Evolutionary conservation across 345 rosid species (phyloP), one percentile per base, ranked within the genome.

Genomic region (Aquilaria yunnanensis): DNA sequence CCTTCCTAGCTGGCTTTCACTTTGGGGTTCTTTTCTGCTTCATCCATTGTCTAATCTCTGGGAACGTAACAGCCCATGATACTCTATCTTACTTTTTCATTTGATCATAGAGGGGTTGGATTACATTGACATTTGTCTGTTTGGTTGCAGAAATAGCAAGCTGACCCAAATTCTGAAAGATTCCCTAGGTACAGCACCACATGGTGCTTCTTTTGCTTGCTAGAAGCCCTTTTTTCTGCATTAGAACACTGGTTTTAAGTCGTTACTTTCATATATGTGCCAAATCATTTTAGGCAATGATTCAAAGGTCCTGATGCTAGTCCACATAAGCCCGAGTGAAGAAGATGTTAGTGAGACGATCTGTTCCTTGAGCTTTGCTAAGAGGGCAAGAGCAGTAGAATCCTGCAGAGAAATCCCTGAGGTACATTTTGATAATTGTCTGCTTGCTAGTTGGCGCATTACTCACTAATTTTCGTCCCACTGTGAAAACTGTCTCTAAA

Each of bases 91-190:
- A 9, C 7, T 5, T 37, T 37, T 37, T 37, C 5, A 37, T 1
- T 37, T 37, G 43, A 37, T 37, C 8, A 23, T 0, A 37, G 2
- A 37, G 2, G 43, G 43, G 8, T 37, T 37, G 43, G 43, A 37
- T 37, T 37, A 5, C 7, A 37, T 31, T 23, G 47, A 43, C 32
- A 23, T 59, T 64, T 53, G 2, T 32, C 16, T 65, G 23, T 56
- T 66, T 69, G 67, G 61, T 75, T 85, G 92, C 98, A 93, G 97
- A 80, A 93, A 93, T 69, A 86, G 96, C 87, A 93, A 93, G 86
- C 75, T 93, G 59, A 90, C 98, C 69, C 98, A 93, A 73, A 88
- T 93, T 70, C 97, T 90, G 72, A 86, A 82, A 81, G 98, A 93
- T 81, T 93, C 92, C 64, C 69, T 93, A 72, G 96, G 98, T 90